Base-by-base conservation (phyloP, 2,329 filamentous ascomycete species). In the Beauveria rudraprayagi region DNA sequence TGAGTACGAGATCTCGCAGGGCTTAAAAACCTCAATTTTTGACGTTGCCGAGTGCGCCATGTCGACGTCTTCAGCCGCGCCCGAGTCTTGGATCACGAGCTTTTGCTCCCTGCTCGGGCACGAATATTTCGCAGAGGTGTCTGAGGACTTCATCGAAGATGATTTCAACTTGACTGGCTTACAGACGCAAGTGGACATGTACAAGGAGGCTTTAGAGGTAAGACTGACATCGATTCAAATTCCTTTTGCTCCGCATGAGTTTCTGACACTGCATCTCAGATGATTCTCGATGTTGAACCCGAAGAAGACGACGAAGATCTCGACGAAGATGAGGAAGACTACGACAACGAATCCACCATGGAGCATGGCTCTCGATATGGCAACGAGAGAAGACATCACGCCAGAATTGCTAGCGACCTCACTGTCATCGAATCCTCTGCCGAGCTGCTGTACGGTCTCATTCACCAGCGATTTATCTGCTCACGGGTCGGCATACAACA, bases 81-180 rank as follows among this genome's bases (percentile, higher is more conserved):
- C 83, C 64, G 94, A 99, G 80, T 96, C 92, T 61, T 99, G 94
- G 94, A 97, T 99, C 78, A 89, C 91, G 65, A 95, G 92, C 62
- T 99, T 97, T 75, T 99, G 94, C 80, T 92, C 91, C 44, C 81
- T 97, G 51, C 84, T 97, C 63, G 94, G 94, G 64, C 94, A 99
- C 74, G 94, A 99, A 76, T 99, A 97, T 78, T 99, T 99, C 75
- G 94, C 94, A 65, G 94, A 99, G 79, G 93, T 99, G 56, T 94
- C 91, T 51, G 94, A 99, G 77, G 94, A 99, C 71, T 99, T 99
- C 70, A 97, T 99, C 72, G 94, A 99, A 75, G 94, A 99, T 85
- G 94, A 99, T 76, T 99, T 99, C 82, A 99, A 99, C 76, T 81
- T 99, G 66, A 99, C 94, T 1, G 94, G 94, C 55, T 81, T 99